Conservation (phyloP, 2,329 filamentous ascomycete genomes). For the Sclerotinia nivalis region DNA sequence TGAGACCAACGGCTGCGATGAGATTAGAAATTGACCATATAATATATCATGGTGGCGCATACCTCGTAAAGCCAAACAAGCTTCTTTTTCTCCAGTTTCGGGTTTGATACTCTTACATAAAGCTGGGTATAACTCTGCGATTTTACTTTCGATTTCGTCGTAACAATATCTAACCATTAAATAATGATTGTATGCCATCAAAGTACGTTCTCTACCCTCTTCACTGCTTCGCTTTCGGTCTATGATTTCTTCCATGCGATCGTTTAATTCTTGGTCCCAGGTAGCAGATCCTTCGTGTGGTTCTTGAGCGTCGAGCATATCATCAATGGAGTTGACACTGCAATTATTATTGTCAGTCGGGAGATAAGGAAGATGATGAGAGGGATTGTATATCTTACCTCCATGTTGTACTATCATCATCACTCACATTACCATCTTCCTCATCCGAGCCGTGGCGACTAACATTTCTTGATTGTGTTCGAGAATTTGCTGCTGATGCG, state of each 20-base stretch:
- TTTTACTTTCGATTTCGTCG: constrained; percentile 56
- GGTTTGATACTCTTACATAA: constrained; percentile 64
- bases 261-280: constrained; percentile 59
- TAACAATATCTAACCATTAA: constrained; percentile 62
- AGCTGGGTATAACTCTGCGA: constrained; percentile 57
- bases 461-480: constrained; percentile 49
- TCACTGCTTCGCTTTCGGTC: constrained; percentile 68
- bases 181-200: constrained; percentile 58
- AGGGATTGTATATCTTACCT: constrained; percentile 44
- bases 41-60: constrained; percentile 20
- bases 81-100: constrained; percentile 63
- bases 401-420: constrained; percentile 51
- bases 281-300: constrained; percentile 49
- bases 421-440: constrained; percentile 53
- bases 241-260: constrained; percentile 63
- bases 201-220: constrained; percentile 60
- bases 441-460: constrained; percentile 56
- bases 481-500: constrained; percentile 50
- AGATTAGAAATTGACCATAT: constrained; percentile 5
- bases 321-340: constrained; percentile 29
- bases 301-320: constrained; percentile 45
- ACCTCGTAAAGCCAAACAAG: constrained; percentile 62
- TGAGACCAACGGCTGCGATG: constrained; percentile 57
- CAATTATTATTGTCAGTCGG: not conserved
- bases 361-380: not conserved